phyloP scores from a whole-genome alignment of 805 yeast species.

The Sungouiella thailandica region DNA sequence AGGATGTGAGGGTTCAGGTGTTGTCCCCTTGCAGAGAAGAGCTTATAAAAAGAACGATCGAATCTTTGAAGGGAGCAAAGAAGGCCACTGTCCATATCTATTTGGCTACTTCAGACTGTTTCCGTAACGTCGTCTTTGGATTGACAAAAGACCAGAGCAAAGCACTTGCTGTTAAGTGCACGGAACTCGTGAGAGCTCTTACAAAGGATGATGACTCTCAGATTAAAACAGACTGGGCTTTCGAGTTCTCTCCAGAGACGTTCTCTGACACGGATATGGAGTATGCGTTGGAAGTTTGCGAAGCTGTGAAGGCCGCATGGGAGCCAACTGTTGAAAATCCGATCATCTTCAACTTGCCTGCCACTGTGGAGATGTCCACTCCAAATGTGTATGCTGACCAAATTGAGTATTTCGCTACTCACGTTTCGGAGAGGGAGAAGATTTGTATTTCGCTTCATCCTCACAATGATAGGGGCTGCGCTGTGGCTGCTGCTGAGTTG shows the following conservation, averaged over 20 bases:
- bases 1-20: constrained; percentile 72
- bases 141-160: constrained; percentile 56
- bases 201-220: constrained; percentile 63
- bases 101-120: constrained; percentile 70
- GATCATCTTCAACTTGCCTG: constrained; percentile 77
- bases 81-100: constrained; percentile 73
- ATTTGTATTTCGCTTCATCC: constrained; percentile 76
- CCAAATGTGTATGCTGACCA: constrained; percentile 85
- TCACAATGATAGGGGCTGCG: constrained; percentile 84
- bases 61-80: constrained; percentile 68
- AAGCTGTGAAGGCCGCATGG: constrained; percentile 75
- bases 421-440: constrained; percentile 61
- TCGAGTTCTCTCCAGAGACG: constrained; percentile 78
- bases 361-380: constrained; percentile 77
- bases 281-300: constrained; percentile 61
- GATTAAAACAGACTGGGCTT: constrained; percentile 59
- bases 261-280: constrained; percentile 68
- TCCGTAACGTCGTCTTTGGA: constrained; percentile 67
- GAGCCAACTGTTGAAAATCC: constrained; percentile 59
- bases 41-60: constrained; percentile 65
- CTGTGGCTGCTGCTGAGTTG: constrained; percentile 83
- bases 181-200: constrained; percentile 57
- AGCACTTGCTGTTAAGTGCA: constrained; percentile 55
- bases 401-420: constrained; percentile 64
- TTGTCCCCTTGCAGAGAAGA: constrained; percentile 74